Evolutionary conservation across 495 filamentous ascomycete species (phyloP).

Genomic region (Rostrohypoxylon terebratum): DNA sequence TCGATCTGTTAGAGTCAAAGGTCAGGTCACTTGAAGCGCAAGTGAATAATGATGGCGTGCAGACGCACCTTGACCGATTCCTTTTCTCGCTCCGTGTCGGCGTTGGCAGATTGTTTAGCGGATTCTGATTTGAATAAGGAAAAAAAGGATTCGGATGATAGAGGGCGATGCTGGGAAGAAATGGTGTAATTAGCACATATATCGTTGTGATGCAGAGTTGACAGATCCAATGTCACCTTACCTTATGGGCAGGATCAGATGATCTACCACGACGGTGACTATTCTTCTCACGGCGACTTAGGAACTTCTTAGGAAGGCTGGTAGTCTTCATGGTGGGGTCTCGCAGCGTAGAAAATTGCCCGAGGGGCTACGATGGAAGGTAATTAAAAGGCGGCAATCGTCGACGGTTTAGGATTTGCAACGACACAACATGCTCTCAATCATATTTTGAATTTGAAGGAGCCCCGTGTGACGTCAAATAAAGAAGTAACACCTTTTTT

Average conservation of each 20-base stretch:
- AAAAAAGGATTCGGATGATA: conserved; percentile 59
- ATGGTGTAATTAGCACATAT: conserved; percentile 39
- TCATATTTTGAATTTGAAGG: conserved; percentile 30
- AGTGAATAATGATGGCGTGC: not conserved
- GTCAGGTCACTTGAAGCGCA: conserved; percentile 20
- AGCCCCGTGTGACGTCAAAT: conserved; percentile 10
- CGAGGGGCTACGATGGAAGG: conserved; percentile 20
- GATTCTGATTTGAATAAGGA: conserved; percentile 68
- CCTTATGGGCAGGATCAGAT: conserved; percentile 62
- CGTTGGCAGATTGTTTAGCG: conserved; percentile 62
- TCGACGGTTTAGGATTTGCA: conserved; percentile 33
- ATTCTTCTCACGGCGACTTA: conserved; percentile 78
- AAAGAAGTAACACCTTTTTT: not conserved
- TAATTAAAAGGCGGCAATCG: conserved; percentile 21
- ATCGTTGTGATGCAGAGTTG: conserved; percentile 30
- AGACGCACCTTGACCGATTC: conserved; percentile 55
- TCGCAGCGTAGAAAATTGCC: conserved; percentile 35
- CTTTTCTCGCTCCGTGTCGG: conserved; percentile 64
- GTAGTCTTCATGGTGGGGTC: conserved; percentile 53
- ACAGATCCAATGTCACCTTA: conserved; percentile 48
- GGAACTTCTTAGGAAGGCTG: conserved; percentile 63
- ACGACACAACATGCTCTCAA: conserved; percentile 16
- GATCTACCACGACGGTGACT: conserved; percentile 63
- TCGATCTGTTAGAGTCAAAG: conserved; percentile 62
- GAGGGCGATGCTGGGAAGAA: conserved; percentile 51